A percentile compares a stretch with the other conserved stretches of the same genome.
These are phyloP conservation scores for Francoa sonchifolia DNA, from an alignment of 441 rosid species.

Conservation along the genomic window DNA sequence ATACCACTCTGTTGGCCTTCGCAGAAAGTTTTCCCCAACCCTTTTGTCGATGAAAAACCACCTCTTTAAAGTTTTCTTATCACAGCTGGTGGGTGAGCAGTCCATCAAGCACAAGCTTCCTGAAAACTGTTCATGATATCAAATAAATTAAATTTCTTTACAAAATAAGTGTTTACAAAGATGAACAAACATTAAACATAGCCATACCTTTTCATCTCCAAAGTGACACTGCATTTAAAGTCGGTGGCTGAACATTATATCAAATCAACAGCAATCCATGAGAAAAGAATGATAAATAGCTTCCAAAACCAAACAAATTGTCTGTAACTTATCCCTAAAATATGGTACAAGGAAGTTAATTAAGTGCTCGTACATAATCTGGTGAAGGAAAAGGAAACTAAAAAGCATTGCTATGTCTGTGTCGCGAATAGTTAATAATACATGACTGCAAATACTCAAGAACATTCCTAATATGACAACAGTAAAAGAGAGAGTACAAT, in stretches of 20 bases:
- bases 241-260: constrained; percentile 20
- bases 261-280: neutral
- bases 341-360: neutral
- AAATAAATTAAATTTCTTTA: neutral
- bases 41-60: constrained; percentile 88
- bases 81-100: constrained; percentile 48
- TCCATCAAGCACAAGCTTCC: constrained; percentile 61
- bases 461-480: neutral
- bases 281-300: neutral
- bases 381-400: neutral
- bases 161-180: neutral
- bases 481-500: neutral
- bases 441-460: neutral
- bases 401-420: neutral
- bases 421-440: neutral
- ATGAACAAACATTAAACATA: neutral
- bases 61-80: constrained; percentile 79
- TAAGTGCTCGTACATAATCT: neutral
- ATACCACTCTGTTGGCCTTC: constrained; percentile 10
- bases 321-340: constrained; percentile 10
- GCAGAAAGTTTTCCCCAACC: constrained; percentile 30
- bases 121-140: constrained; percentile 20
- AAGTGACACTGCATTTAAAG: constrained; percentile 35
- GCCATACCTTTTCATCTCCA: constrained; percentile 48
- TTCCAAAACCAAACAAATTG: constrained; percentile 5